A percentile compares a stretch with the other conserved stretches of the same genome.
phyloP scores from a whole-genome alignment of 1,139 yeast species.

The Oligophagozyma castellii region DNA sequence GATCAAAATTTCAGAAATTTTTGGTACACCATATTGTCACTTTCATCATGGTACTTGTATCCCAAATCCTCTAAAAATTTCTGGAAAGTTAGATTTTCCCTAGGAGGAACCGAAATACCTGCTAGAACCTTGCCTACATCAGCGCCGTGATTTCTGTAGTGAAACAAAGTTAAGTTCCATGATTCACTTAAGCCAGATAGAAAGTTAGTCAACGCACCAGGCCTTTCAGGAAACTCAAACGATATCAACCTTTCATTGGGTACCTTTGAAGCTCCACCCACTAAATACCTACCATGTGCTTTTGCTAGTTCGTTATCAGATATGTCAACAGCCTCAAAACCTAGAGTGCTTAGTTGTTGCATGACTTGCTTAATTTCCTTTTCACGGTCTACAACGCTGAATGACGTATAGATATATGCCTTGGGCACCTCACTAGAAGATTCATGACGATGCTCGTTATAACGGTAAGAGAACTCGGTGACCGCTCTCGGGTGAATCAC shows the following conservation, averaged over 20 bases:
- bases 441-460: conserved; percentile 32
- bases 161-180: conserved; percentile 91
- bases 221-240: conserved; percentile 95
- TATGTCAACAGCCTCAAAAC: conserved; percentile 65
- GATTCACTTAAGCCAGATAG: conserved; percentile 54
- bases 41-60: conserved; percentile 68
- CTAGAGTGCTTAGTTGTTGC: conserved; percentile 31
- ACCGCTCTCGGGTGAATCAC: conserved; percentile 76
- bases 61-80: conserved; percentile 58
- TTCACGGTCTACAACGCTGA: conserved; percentile 63
- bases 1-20: conserved; percentile 40
- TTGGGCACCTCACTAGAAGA: conserved; percentile 26
- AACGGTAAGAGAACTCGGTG: conserved; percentile 89
- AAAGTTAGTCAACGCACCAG: conserved; percentile 81
- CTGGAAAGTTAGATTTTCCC: conserved; percentile 50
- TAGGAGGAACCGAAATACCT: conserved; percentile 74
- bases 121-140: conserved; percentile 88
- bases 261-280: conserved; percentile 70
- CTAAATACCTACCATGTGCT: conserved; percentile 88
- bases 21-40: conserved; percentile 70
- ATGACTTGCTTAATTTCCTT: conserved; percentile 37
- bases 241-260: conserved; percentile 63
- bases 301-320: conserved; percentile 91
- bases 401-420: conserved; percentile 81
- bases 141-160: conserved; percentile 92